These are phyloP conservation scores for Cinnamomum micranthum DNA, from an alignment of 164 flowering plant species.

Conservation along the genomic window DNA sequence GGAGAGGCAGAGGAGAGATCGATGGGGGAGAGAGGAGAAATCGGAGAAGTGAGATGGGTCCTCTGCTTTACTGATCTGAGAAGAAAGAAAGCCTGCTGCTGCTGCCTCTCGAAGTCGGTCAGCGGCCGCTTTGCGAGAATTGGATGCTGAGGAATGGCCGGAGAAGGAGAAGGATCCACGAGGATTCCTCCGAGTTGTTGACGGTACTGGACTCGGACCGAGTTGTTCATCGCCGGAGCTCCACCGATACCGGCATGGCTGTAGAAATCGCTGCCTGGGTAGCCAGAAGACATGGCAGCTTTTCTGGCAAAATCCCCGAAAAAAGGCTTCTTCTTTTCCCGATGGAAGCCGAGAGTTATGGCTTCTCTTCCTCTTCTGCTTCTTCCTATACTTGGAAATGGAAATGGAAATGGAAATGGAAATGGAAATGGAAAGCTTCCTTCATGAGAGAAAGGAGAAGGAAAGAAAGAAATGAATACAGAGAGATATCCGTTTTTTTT, in stretches of 20 bases:
- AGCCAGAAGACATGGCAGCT: constrained; percentile 18
- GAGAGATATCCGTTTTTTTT: not conserved
- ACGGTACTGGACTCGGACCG: constrained; percentile 13
- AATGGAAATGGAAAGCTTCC: too few species aligned
- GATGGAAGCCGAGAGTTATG: too few species aligned
- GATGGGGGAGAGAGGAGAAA: constrained; percentile 47
- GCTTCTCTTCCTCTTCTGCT: not conserved
- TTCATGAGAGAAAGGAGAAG: not conserved
- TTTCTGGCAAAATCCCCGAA: not conserved
- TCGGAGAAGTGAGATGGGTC: constrained; percentile 38
- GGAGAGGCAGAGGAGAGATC: constrained; percentile 34
- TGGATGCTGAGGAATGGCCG: constrained; percentile 23
- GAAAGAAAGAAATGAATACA: not conserved
- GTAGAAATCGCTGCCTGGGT: constrained; percentile 14
- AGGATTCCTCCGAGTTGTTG: constrained; percentile 13
- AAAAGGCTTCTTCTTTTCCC: too few species aligned
- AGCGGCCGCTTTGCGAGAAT: constrained; percentile 52
- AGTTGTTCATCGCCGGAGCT: not conserved
- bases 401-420: too few species aligned
- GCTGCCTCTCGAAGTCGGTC: constrained; percentile 37
- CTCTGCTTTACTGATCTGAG: constrained; percentile 67
- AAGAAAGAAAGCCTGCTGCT: constrained; percentile 23
- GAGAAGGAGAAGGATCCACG: constrained; percentile 20
- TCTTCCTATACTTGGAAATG: too few species aligned
- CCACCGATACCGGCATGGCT: constrained; percentile 7